Base-by-base conservation (phyloP, 768 basidiomycete genomes). In the Hericium rajendrae region DNA sequence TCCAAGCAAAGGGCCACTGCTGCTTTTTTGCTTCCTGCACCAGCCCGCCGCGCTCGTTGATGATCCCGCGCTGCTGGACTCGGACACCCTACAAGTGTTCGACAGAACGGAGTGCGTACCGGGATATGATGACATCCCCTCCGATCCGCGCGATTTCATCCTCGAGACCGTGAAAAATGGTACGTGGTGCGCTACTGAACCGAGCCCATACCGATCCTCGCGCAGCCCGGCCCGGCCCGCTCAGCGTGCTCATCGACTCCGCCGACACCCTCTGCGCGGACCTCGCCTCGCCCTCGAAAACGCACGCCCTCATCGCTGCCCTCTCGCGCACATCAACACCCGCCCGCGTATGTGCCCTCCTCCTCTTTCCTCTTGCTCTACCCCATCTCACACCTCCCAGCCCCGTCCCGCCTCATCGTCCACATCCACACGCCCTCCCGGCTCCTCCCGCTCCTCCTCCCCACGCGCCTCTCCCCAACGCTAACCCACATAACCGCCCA, bases 191-290 rank as follows among this genome's bases (percentile, higher is more conserved):
- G n/a, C 28, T 46, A 22, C 15, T 22, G 8, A 4, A 32, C 28
- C 28, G 28, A 32, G 28, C 28, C 28, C 1, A 32, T 8, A 32
- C 28, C 8, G 5, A 32, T 32, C 4, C 12, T 22, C 55, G 64
- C 50, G 53, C 66, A 78, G 78, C 69, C 49, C 63, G 74, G 32
- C 41, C 73, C 32, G 75, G 76, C 32, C 74, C 84, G n/a, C 57
- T 88, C 28, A 78, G 76, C 59, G 78, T 90, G 22, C 67, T 87
- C 53, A 74, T 93, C 38, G 91, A 93, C 67, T 88, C 88, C 18
- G 69, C 83, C 16, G 85, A 90, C 62, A 85, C 82, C 4, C 69
- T 92, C 22, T 66, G 76, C 4, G 73, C 78, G 10, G 86, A 91
- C 64, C 65, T 80, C 22, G 77, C 74, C 11, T 83, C 86, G 12